These are phyloP conservation scores for Stentor roeselii DNA, from an alignment of 73 alveolate species.

Conservation along the genomic window DNA sequence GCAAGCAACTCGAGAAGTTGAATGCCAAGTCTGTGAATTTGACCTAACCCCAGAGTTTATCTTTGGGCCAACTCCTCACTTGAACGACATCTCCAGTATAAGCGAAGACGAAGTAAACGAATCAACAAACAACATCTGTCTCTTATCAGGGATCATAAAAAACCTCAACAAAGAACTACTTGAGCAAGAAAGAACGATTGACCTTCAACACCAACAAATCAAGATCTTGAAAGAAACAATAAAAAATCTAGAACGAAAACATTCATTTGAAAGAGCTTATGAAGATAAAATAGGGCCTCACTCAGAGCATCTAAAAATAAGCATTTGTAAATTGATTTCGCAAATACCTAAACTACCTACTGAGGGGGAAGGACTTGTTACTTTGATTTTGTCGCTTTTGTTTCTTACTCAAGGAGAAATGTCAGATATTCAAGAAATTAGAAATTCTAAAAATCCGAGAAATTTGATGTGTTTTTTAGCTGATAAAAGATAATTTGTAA, in stretches of 20 bases:
- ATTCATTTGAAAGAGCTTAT: neutral
- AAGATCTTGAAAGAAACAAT: neutral
- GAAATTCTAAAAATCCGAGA: neutral
- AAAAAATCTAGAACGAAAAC: neutral
- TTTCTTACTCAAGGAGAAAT: neutral
- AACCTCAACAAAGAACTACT: neutral
- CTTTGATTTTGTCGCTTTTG: neutral
- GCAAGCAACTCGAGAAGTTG: neutral
- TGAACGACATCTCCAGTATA: neutral
- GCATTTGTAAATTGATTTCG: neutral
- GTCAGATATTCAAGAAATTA: neutral
- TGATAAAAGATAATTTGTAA: neutral
- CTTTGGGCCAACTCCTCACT: neutral
- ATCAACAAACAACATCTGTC: neutral
- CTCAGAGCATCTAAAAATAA: neutral
- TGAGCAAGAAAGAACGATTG: constrained; percentile 3
- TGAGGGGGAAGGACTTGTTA: neutral
- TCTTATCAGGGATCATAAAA: too few species aligned
- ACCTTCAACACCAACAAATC: neutral
- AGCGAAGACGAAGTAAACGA: neutral
- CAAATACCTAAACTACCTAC: neutral
- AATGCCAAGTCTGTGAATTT: neutral
- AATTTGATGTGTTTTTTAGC: neutral
- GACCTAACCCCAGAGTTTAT: neutral
- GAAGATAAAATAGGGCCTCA: neutral